Percentiles rank a stretch among this genome's conserved stretches.
Evolutionary conservation across 768 basidiomycete species (phyloP).

Genomic region (Podaxis carcinomalis): DNA sequence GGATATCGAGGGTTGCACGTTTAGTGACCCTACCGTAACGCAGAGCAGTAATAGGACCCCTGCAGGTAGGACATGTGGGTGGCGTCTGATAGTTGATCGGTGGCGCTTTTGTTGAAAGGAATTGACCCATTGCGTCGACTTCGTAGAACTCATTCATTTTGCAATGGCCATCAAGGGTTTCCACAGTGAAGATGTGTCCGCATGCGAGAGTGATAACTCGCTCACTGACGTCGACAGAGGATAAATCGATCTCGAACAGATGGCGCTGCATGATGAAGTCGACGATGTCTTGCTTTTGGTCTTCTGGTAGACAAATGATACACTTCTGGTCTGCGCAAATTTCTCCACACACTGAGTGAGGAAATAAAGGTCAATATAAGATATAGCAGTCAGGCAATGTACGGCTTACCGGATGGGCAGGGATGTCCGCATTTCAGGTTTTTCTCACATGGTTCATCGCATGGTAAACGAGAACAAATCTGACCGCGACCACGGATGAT

Average conservation of each 20-base stretch:
- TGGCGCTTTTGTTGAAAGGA: conserved; percentile 33
- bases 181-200: conserved; percentile 64
- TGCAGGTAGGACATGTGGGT: conserved; percentile 62
- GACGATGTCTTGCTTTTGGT: conserved; percentile 39
- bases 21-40: conserved; percentile 63
- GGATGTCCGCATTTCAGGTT: too few species aligned
- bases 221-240: conserved; percentile 18
- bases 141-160: conserved; percentile 47
- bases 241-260: conserved; percentile 42
- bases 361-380: not conserved
- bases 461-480: too few species aligned
- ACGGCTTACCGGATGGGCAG: too few species aligned
- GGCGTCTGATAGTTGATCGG: conserved; percentile 27
- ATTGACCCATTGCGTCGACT: conserved; percentile 22
- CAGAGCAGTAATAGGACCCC: conserved; percentile 47
- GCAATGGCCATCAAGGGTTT: conserved; percentile 63
- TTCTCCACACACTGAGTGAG: conserved; percentile 60
- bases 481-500: too few species aligned
- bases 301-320: conserved; percentile 39
- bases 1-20: conserved; percentile 57
- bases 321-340: conserved; percentile 54
- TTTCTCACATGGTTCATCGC: too few species aligned
- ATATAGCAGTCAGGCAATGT: too few species aligned
- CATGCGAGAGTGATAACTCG: conserved; percentile 62
- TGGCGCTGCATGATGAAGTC: conserved; percentile 55